Evolutionary conservation across 768 basidiomycete genomes (phyloP), one percentile per base, ranked within the genome.

Genomic region (Calocera viscosa): DNA sequence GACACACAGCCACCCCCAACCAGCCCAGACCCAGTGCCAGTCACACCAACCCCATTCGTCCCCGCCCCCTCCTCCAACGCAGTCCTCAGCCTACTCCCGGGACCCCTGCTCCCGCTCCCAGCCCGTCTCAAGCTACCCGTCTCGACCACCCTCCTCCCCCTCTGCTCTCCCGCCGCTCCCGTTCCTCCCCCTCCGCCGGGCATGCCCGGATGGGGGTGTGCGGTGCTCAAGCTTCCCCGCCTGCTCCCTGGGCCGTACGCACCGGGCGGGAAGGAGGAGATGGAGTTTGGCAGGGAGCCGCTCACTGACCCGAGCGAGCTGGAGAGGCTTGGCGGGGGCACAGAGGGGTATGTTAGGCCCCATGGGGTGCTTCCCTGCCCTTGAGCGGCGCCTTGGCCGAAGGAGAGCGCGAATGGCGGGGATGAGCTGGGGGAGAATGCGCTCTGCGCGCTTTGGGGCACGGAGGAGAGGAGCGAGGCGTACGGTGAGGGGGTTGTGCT

Each of bases 281-380:
- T 7, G 2, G 26, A 28, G 53, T 26, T 19, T 60, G 30, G 30
- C 14, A 7, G 7, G 11, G 14, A 2, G 24, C 35, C 35, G 35
- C 7, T 14, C 35, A 14, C 35, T 7, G 53, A 60, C 14, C 53
- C 53, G 14, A 60, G 30, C 2, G 53, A 60, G 53, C 53, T 60
- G 53, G 14, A 28, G 5, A 60, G 30, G 53, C 53, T 60, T 5
- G 53, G 53, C 11, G 53, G 53, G 53, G 53, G 53, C 16, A 60
- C 53, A 26, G 7, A 7, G 24, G 53, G 53, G 53, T 60, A 60
- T 5, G 19, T 77, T 79, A 30, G 26, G 28, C 49, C 64, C 41
- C 30, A 39, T 5, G 19, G 7, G 24, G 63, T 64, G 60, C 26
- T 35, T 39, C 63, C 34, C 49, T 38, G 65, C 17, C 39, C 43